A percentile compares a stretch with the other conserved stretches of the same genome.
phyloP scores from a whole-genome alignment of 192 early-diverging fungal genomes.

The Coemansia sp. region DNA sequence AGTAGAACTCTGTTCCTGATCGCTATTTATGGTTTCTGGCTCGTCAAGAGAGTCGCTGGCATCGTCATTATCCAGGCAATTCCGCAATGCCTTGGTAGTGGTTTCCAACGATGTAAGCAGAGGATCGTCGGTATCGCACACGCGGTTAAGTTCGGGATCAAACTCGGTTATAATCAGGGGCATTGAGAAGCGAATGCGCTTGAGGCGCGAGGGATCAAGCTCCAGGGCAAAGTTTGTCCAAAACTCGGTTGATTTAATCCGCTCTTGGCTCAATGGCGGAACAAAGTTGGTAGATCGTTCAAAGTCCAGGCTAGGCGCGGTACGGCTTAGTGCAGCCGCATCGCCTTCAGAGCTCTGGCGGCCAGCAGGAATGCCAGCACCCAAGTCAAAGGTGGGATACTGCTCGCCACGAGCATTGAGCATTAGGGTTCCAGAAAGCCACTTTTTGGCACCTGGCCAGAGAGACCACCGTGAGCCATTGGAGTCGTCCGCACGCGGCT shows the following conservation, averaged over 20 bases:
- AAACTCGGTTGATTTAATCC: constrained; percentile 53
- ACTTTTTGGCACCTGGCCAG: constrained; percentile 48
- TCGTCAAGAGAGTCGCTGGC: not conserved
- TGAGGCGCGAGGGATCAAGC: constrained; percentile 45
- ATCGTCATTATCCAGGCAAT: constrained; percentile 3
- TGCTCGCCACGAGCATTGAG: constrained; percentile 5
- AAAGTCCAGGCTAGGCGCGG: constrained; percentile 49
- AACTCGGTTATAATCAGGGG: constrained; percentile 56
- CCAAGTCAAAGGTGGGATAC: constrained; percentile 38
- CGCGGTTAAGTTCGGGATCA: constrained; percentile 34
- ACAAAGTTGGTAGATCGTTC: constrained; percentile 46
- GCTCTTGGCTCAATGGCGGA: constrained; percentile 51
- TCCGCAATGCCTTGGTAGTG: constrained; percentile 4
- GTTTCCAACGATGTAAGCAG: constrained; percentile 25
- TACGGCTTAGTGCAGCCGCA: constrained; percentile 16
- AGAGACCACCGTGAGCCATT: constrained; percentile 41
- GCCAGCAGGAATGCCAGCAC: constrained; percentile 41
- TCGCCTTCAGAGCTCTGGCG: constrained; percentile 1
- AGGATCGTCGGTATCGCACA: constrained; percentile 21
- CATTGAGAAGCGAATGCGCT: constrained; percentile 54
- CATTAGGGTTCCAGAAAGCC: constrained; percentile 29
- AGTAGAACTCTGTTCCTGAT: not conserved
- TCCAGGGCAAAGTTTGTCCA: constrained; percentile 52
- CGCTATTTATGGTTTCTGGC: not conserved
- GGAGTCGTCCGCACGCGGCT: constrained; percentile 29